These are phyloP conservation scores for Crithidia brevicula DNA, from an alignment of 208 protist genomes.

Conservation along the genomic window DNA sequence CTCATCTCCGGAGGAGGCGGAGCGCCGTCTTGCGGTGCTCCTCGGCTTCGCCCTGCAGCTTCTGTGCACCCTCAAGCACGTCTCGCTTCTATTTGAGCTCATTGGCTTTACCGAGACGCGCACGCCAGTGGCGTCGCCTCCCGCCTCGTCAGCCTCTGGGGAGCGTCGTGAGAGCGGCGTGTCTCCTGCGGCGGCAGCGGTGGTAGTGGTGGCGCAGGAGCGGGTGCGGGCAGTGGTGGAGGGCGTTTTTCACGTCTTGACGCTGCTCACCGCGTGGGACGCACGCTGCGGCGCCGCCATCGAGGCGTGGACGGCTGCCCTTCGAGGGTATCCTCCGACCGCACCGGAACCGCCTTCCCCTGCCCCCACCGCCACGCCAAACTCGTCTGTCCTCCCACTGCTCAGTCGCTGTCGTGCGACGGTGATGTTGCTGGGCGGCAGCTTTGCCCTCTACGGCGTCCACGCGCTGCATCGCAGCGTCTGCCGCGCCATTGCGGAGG, in stretches of 20 bases:
- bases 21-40: neutral
- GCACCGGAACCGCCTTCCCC: constrained; percentile 1
- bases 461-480: constrained; percentile 28
- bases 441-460: constrained; percentile 56
- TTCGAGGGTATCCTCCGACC: too few relatives aligned
- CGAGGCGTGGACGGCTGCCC: constrained; percentile 1
- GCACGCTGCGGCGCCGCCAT: constrained; percentile 22
- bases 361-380: neutral
- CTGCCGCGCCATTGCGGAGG: constrained; percentile 9
- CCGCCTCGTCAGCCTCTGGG: too few relatives aligned
- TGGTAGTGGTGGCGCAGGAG: constrained; percentile 7
- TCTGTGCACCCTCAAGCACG: constrained; percentile 61
- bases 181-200: neutral
- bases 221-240: constrained; percentile 31
- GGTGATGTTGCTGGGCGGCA: constrained; percentile 67
- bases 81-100: constrained; percentile 11
- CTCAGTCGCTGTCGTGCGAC: constrained; percentile 33
- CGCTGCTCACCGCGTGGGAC: constrained; percentile 57
- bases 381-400: neutral
- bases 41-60: constrained; percentile 44
- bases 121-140: neutral
- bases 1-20: neutral
- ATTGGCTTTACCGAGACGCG: constrained; percentile 14
- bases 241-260: constrained; percentile 52
- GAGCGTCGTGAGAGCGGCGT: too few relatives aligned